Conservation (phyloP, 148 eudicot species). For the Fagopyrum esculentum region DNA sequence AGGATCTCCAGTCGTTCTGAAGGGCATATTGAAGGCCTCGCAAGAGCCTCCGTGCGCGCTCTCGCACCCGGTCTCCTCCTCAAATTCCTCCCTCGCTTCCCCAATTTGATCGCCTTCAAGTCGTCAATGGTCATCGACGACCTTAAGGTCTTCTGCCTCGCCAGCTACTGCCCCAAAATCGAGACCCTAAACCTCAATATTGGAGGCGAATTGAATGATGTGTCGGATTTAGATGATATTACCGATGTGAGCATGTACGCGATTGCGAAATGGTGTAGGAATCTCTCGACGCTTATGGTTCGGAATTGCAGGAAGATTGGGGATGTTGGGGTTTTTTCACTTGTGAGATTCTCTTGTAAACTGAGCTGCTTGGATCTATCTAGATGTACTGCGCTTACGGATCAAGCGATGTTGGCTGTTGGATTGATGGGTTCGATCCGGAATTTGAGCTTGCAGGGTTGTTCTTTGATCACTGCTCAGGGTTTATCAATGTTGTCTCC, state of each 20-base stretch:
- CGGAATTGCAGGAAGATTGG: background rate
- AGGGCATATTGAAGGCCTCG: too few relatives aligned
- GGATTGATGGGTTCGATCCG: constrained; percentile 17
- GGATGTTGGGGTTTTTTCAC: constrained; percentile 14
- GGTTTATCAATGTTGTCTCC: background rate
- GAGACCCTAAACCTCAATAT: constrained; percentile 20
- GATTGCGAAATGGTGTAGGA: constrained; percentile 12
- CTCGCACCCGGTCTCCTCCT: too few relatives aligned
- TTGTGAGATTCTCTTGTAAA: background rate
- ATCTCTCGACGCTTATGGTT: too few relatives aligned
- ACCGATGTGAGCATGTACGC: constrained; percentile 13
- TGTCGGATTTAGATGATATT: constrained; percentile 12
- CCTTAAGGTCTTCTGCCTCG: constrained; percentile 10
- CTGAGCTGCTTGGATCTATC: constrained; percentile 15
- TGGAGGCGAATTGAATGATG: background rate
- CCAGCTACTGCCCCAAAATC: constrained; percentile 18
- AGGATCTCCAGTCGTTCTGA: too few relatives aligned
- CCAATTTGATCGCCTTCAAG: constrained; percentile 14
- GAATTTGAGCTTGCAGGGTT: constrained; percentile 14
- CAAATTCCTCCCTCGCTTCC: too few relatives aligned
- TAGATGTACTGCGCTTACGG: constrained; percentile 9
- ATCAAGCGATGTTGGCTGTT: constrained; percentile 13
- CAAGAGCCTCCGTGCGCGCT: too few relatives aligned
- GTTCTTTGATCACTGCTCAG: constrained; percentile 13
- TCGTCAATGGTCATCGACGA: constrained; percentile 11